Evolutionary conservation across 2,329 filamentous ascomycete species (phyloP).

Genomic region (Macrophomina pseudophaseolina): DNA sequence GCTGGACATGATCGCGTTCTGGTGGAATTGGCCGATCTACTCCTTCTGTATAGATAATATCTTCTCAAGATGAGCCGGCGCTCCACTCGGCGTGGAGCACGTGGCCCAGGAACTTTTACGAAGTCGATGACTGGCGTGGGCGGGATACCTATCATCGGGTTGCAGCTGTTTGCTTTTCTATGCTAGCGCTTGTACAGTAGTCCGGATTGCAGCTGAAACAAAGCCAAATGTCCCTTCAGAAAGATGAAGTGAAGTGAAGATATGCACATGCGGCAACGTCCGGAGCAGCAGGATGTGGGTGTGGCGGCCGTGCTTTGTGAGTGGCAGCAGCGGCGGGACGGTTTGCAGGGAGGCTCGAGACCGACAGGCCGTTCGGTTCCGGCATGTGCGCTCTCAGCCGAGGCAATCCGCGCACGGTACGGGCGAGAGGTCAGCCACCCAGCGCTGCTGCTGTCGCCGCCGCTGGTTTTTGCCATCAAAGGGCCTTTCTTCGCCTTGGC

Average conservation of each 20-base stretch:
- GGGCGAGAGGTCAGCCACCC: slow-evolving; percentile 15
- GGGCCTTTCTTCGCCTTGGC: slow-evolving; percentile 12
- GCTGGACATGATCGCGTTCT: slow-evolving; percentile 11
- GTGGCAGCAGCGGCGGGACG: neutral
- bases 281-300: neutral
- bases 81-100: slow-evolving; percentile 10
- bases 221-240: neutral
- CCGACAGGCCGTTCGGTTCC: neutral
- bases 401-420: slow-evolving; percentile 19
- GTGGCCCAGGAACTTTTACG: slow-evolving; percentile 19
- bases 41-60: slow-evolving; percentile 21
- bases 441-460: neutral
- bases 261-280: neutral
- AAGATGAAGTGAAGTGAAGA: slow-evolving; percentile 5
- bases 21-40: slow-evolving; percentile 15
- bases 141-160: slow-evolving; percentile 24
- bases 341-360: neutral
- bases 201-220: neutral
- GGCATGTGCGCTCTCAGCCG: slow-evolving; percentile 18
- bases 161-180: slow-evolving; percentile 11
- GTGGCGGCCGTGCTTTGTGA: slow-evolving; percentile 11
- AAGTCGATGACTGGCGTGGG: slow-evolving; percentile 24
- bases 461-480: neutral
- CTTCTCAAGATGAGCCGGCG: slow-evolving; percentile 4
- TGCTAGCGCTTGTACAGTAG: slow-evolving; percentile 14